Percentiles rank a stretch among this genome's conserved stretches.
These are phyloP conservation scores for Cordyceps tenuipes DNA, from an alignment of 2,329 filamentous ascomycete genomes.

Conservation along the genomic window DNA sequence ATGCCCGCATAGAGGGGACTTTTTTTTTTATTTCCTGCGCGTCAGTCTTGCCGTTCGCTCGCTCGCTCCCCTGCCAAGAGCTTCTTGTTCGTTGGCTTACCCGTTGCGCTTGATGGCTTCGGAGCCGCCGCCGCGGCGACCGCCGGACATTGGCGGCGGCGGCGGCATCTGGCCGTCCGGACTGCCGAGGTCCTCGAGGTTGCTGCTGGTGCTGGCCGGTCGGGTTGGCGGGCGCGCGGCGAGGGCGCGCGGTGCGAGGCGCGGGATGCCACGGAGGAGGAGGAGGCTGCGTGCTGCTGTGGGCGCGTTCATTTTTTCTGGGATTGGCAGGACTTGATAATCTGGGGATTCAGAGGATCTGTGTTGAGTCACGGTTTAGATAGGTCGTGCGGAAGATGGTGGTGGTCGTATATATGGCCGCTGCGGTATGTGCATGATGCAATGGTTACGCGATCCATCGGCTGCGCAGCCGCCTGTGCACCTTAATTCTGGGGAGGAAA, in stretches of 20 bases:
- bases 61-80: no score
- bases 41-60: no score
- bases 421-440: not conserved
- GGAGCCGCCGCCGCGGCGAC: constrained; percentile 14
- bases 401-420: not conserved
- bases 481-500: not conserved
- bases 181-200: constrained; percentile 23
- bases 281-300: constrained; percentile 4
- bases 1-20: constrained; percentile 20
- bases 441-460: constrained; percentile 3
- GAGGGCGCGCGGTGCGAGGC: not conserved
- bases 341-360: no score
- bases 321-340: no score
- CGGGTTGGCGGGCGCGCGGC: not conserved
- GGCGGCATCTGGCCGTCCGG: constrained; percentile 26
- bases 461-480: not conserved
- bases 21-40: no score
- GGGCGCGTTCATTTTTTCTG: not conserved
- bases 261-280: not conserved
- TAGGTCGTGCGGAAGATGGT: no score
- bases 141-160: constrained; percentile 19
- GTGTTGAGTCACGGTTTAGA: no score
- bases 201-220: not conserved
- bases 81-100: no score
- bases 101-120: constrained; percentile 26